These are phyloP conservation scores for Phytopythium sindhum DNA, from an alignment of 352 stramenopile species.

Conservation along the genomic window DNA sequence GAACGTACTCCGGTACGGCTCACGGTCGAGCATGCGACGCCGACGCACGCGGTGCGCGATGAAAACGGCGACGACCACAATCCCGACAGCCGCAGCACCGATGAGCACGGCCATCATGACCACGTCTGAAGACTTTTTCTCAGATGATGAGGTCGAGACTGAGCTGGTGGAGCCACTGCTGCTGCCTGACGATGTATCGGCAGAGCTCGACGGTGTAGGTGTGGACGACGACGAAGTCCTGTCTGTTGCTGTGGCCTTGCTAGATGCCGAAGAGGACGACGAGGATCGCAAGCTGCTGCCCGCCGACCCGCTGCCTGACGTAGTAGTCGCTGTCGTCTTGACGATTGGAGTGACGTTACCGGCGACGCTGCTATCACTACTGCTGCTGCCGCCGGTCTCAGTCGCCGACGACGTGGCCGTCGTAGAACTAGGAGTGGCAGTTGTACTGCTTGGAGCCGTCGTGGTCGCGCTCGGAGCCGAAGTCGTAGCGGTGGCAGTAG, in stretches of 20 bases:
- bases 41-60: constrained; percentile 33
- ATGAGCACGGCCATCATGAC: constrained; percentile 48
- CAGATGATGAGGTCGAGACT: neutral
- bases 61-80: constrained; percentile 48
- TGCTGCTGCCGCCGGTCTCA: neutral
- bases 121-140: constrained; percentile 18
- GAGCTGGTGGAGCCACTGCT: neutral
- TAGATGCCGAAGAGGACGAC: neutral
- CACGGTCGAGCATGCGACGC: constrained; percentile 19
- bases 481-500: neutral
- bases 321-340: neutral
- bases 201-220: neutral
- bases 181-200: neutral
- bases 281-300: neutral
- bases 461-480: neutral
- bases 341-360: constrained; percentile 1
- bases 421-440: neutral
- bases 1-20: constrained; percentile 25
- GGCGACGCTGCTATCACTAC: neutral
- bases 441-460: neutral
- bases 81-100: constrained; percentile 29
- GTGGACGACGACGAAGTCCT: constrained; percentile 1
- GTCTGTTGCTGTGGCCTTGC: constrained; percentile 5
- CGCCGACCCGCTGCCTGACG: neutral
- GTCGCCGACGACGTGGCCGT: neutral